Percentiles rank a stretch among this genome's conserved stretches.
phyloP scores from a whole-genome alignment of 257 asterid genomes.

The Perilla frutescens region DNA sequence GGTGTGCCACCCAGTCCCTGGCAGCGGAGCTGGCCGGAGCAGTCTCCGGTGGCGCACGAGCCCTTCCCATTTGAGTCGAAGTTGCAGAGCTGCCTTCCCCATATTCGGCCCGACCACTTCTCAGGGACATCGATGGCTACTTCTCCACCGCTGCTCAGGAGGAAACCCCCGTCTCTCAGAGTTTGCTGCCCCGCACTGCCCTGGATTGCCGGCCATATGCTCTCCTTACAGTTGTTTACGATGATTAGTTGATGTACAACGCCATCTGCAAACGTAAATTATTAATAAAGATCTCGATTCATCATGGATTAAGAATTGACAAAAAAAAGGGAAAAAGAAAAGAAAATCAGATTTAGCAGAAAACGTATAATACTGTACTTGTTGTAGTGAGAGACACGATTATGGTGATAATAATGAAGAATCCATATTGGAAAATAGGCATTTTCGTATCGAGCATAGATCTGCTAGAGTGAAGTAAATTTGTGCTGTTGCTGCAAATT shows the following conservation, averaged over 20 bases:
- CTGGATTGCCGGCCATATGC: conserved; percentile 86
- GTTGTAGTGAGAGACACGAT: conserved; percentile 46
- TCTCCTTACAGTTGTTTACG: conserved; percentile 89
- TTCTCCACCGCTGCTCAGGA: conserved; percentile 65
- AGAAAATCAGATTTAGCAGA: not conserved
- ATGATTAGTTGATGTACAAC: conserved; percentile 64
- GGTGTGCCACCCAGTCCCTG: conserved; percentile 76
- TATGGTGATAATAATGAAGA: conserved; percentile 41
- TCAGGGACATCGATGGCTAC: conserved; percentile 63
- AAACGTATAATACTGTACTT: conserved; percentile 29
- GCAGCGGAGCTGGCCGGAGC: conserved; percentile 70
- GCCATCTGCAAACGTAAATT: conserved; percentile 63
- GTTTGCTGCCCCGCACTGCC: conserved; percentile 77
- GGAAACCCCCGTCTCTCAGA: conserved; percentile 75
- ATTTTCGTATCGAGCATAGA: conserved; percentile 29
- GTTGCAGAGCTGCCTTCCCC: conserved; percentile 79
- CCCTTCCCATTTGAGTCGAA: conserved; percentile 65
- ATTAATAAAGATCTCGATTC: not conserved
- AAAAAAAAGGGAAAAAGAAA: not conserved
- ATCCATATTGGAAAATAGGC: conserved; percentile 34
- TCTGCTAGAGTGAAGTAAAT: not conserved
- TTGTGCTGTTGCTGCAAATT: conserved; percentile 15
- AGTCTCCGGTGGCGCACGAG: conserved; percentile 81
- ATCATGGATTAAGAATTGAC: not conserved
- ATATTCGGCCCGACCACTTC: conserved; percentile 90